Conservation (phyloP, 73 alveolate species). For the Uronychia setigera region DNA sequence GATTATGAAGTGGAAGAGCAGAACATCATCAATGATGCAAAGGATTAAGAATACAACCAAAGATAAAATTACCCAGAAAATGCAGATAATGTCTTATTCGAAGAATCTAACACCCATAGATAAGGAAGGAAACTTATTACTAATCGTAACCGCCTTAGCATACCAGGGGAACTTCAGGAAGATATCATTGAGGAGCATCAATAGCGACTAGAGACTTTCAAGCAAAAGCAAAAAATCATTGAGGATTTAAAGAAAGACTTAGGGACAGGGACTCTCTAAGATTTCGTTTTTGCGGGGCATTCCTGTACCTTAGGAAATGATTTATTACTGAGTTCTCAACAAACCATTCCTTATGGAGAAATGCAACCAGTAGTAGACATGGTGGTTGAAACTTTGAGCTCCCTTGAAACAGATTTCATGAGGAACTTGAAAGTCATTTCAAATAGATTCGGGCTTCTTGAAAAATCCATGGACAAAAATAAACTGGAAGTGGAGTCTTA, state of each 20-base stretch:
- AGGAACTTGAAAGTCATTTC: background rate
- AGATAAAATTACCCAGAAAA: no score
- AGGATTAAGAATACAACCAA: no score
- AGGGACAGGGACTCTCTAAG: background rate
- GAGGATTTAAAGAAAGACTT: background rate
- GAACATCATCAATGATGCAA: no score
- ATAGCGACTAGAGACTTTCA: background rate
- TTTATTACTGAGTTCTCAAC: background rate
- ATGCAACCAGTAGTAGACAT: background rate
- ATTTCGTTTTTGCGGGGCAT: background rate
- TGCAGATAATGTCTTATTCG: no score
- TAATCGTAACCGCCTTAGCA: no score
- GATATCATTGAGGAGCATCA: background rate
- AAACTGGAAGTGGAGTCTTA: background rate
- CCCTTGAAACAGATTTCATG: background rate
- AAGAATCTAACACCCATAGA: no score
- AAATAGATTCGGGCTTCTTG: background rate
- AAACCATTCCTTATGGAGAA: background rate
- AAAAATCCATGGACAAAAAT: background rate
- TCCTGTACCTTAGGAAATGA: background rate
- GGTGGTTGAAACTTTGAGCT: background rate
- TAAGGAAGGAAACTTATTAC: no score
- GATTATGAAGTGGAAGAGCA: no score
- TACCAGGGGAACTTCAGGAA: background rate
- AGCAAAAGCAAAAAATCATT: background rate